These are phyloP conservation scores for Ramaria sp. DNA, from an alignment of 768 basidiomycete genomes.

Conservation along the genomic window DNA sequence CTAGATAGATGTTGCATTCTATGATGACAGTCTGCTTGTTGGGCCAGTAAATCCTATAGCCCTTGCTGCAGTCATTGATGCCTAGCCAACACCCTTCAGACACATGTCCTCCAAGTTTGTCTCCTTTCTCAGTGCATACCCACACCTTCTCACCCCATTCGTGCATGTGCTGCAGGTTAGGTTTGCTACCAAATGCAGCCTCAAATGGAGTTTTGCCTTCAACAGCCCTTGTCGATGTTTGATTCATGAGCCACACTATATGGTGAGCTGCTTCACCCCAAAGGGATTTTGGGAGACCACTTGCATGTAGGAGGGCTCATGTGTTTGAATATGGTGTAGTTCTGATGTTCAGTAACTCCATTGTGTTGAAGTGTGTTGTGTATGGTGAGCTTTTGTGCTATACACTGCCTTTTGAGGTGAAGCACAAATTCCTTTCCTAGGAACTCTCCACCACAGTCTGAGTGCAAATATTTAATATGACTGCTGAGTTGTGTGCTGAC, in stretches of 20 bases:
- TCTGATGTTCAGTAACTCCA: too few species aligned
- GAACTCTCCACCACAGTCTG: constrained; percentile 13
- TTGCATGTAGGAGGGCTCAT: constrained; percentile 27
- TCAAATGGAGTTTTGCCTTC: constrained; percentile 17
- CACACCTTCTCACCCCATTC: constrained; percentile 26
- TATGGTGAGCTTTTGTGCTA: too few species aligned
- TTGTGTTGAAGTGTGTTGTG: too few species aligned
- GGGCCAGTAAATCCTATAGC: constrained; percentile 14
- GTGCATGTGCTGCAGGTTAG: constrained; percentile 19
- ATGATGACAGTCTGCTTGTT: constrained; percentile 9
- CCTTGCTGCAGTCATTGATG: constrained; percentile 3
- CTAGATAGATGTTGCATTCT: constrained; percentile 4
- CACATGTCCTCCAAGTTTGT: constrained; percentile 16
- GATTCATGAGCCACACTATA: constrained; percentile 28
- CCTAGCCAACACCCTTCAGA: constrained; percentile 10
- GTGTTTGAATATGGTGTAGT: constrained; percentile 15
- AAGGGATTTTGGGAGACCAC: constrained; percentile 13
- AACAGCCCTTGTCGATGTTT: constrained; percentile 18
- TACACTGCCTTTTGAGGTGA: too few species aligned
- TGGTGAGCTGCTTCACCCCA: constrained; percentile 15
- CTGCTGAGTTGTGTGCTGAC: constrained; percentile 21
- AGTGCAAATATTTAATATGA: constrained; percentile 24
- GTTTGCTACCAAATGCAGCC: constrained; percentile 15
- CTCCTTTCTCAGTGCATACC: constrained; percentile 8
- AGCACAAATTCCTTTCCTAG: too few species aligned